Evolutionary conservation across 441 rosid genomes (phyloP).

Genomic region (Daphne laureola): DNA sequence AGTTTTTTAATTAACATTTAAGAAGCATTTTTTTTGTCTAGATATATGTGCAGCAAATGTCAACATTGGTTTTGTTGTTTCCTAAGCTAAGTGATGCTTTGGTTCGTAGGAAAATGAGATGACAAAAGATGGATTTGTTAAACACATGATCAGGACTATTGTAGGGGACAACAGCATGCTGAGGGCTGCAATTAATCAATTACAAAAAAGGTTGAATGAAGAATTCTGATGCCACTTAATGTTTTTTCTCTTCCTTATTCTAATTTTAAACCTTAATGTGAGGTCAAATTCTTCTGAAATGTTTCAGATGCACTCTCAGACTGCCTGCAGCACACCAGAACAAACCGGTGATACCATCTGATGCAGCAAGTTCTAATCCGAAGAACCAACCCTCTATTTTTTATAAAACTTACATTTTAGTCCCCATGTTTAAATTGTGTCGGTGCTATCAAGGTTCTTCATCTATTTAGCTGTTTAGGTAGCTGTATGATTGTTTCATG

Average conservation of each 20-base stretch:
- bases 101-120: conserved; percentile 73
- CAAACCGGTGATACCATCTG: conserved; percentile 36
- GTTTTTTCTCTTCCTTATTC: conserved; percentile 3
- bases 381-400: too few relatives aligned
- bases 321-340: conserved; percentile 35
- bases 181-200: conserved; percentile 55
- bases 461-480: too few relatives aligned
- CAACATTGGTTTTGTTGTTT: conserved; percentile 11
- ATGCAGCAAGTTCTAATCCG: too few relatives aligned
- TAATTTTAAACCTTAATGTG: conserved; percentile 13
- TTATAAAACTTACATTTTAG: too few relatives aligned
- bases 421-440: too few relatives aligned
- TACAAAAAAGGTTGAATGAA: conserved; percentile 49
- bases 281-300: conserved; percentile 26
- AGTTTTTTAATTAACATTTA: conserved; percentile 6
- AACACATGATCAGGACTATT: conserved; percentile 69
- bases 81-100: conserved; percentile 19
- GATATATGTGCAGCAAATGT: neutral
- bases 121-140: conserved; percentile 71
- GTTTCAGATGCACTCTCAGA: conserved; percentile 44
- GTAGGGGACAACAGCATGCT: conserved; percentile 93
- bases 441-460: too few relatives aligned
- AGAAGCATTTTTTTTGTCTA: conserved; percentile 5
- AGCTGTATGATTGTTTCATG: too few relatives aligned
- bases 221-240: conserved; percentile 4